A percentile compares a stretch with the other conserved stretches of the same genome.
Evolutionary conservation across 2,329 filamentous ascomycete species (phyloP).

Genomic region (Botryosphaeria dothidea): DNA sequence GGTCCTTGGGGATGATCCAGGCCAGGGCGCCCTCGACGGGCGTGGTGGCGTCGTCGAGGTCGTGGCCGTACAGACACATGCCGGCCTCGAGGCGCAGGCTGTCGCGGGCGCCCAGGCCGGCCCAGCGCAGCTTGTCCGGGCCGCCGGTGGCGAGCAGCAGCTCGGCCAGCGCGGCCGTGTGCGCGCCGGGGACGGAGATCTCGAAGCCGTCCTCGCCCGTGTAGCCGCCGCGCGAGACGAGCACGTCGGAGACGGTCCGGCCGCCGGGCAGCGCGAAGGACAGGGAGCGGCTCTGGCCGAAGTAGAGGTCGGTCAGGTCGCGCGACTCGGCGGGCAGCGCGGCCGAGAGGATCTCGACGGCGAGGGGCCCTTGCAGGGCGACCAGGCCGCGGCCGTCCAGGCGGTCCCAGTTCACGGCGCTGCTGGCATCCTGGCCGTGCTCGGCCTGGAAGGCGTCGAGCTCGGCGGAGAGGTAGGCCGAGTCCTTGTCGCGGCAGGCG

Average conservation of each 20-base stretch:
- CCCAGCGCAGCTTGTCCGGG: constrained; percentile 69
- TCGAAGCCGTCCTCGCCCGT: constrained; percentile 99
- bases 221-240: constrained; percentile 89
- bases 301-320: constrained; percentile 71
- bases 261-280: constrained; percentile 61
- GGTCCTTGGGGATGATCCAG: constrained; percentile 84
- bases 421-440: constrained; percentile 46
- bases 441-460: constrained; percentile 61
- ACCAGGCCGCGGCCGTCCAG: constrained; percentile 75
- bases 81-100: constrained; percentile 92
- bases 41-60: constrained; percentile 78
- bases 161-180: constrained; percentile 67
- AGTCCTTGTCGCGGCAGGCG: constrained; percentile 85
- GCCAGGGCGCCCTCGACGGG: constrained; percentile 66
- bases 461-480: constrained; percentile 71
- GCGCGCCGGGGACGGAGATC: constrained; percentile 74
- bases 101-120: constrained; percentile 87
- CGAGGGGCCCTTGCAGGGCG: constrained; percentile 84
- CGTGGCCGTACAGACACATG: constrained; percentile 99
- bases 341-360: constrained; percentile 67
- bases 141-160: constrained; percentile 63
- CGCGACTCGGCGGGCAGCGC: constrained; percentile 55
- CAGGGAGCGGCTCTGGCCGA: constrained; percentile 72
- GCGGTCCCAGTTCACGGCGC: constrained; percentile 66
- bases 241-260: constrained; percentile 52